These are phyloP conservation scores for Daldinia concentrica DNA, from an alignment of 495 filamentous ascomycete genomes.

Conservation along the genomic window DNA sequence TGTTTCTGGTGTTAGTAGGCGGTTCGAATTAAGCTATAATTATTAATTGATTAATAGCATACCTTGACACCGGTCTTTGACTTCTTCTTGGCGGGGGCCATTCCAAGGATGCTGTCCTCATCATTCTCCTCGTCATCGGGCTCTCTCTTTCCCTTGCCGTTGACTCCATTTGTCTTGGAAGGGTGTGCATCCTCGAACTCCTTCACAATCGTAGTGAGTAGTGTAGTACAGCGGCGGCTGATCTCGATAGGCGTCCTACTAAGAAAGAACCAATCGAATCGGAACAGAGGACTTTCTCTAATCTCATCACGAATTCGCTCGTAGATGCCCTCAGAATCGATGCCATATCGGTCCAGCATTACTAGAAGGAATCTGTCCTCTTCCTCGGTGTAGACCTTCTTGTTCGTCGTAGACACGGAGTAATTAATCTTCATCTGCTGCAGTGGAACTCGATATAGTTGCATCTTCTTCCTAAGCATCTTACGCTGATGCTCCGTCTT, in stretches of 20 bases:
- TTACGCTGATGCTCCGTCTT: constrained; percentile 92
- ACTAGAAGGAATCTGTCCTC: constrained; percentile 97
- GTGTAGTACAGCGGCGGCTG: constrained; percentile 87
- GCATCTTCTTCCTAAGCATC: constrained; percentile 94
- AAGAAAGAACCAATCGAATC: constrained; percentile 99
- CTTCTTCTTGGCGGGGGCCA: constrained; percentile 91
- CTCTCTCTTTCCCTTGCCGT: constrained; percentile 78
- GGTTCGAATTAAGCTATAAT: neutral
- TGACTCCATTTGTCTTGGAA: constrained; percentile 68
- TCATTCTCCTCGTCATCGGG: constrained; percentile 83
- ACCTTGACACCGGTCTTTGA: constrained; percentile 78
- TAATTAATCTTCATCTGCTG: constrained; percentile 99
- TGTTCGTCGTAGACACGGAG: constrained; percentile 98
- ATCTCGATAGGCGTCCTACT: constrained; percentile 94
- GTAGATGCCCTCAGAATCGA: constrained; percentile 84
- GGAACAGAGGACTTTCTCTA: constrained; percentile 91
- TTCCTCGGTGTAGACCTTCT: constrained; percentile 99
- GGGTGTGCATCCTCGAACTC: constrained; percentile 79
- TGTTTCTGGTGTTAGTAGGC: constrained; percentile 46
- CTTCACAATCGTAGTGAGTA: constrained; percentile 90
- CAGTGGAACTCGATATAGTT: constrained; percentile 92
- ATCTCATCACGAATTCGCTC: constrained; percentile 92
- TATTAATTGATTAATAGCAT: constrained; percentile 29
- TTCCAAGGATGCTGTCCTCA: constrained; percentile 75
- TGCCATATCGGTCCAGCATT: constrained; percentile 87